Evolutionary conservation across 176 grass and related monocot species (phyloP).

Genomic region (Musa beccarii): DNA sequence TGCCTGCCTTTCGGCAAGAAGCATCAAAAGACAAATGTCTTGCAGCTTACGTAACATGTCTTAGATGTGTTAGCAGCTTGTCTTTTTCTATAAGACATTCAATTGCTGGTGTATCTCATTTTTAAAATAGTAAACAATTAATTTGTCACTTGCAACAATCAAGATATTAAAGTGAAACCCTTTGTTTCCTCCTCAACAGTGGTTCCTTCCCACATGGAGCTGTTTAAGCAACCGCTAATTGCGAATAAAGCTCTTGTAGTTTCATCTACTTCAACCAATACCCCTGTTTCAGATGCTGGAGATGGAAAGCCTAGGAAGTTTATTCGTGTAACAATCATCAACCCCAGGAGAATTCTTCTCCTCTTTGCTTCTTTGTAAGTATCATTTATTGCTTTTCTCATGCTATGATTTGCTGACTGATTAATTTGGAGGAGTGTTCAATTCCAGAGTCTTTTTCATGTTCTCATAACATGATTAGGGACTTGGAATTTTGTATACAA

Average conservation of each 20-base stretch:
- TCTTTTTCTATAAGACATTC: not conserved
- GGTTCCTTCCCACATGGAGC: slow-evolving; percentile 13
- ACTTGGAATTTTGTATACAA: not conserved
- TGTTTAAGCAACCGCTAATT: slow-evolving; percentile 3
- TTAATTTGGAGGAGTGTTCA: too few relatives aligned
- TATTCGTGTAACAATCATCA: slow-evolving; percentile 8
- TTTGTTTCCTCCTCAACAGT: not conserved
- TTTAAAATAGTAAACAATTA: not conserved
- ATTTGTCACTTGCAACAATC: not conserved
- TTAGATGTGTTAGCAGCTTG: not conserved
- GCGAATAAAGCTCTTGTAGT: slow-evolving; percentile 4
- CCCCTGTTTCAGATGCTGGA: not conserved
- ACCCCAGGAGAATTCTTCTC: slow-evolving; percentile 21
- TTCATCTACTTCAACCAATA: not conserved
- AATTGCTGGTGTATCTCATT: not conserved
- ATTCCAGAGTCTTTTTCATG: not conserved
- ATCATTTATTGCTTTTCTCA: too few relatives aligned
- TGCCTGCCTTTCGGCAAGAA: not conserved
- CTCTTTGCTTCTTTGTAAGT: slow-evolving; percentile 22
- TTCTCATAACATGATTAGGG: not conserved
- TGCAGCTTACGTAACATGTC: too few relatives aligned
- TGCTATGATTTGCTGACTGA: too few relatives aligned
- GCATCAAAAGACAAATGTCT: too few relatives aligned
- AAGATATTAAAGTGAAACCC: not conserved
- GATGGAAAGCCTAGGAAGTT: slow-evolving; percentile 14